Conservation (phyloP, 2,329 filamentous ascomycete species). For the Aphanoascus verrucosus region DNA sequence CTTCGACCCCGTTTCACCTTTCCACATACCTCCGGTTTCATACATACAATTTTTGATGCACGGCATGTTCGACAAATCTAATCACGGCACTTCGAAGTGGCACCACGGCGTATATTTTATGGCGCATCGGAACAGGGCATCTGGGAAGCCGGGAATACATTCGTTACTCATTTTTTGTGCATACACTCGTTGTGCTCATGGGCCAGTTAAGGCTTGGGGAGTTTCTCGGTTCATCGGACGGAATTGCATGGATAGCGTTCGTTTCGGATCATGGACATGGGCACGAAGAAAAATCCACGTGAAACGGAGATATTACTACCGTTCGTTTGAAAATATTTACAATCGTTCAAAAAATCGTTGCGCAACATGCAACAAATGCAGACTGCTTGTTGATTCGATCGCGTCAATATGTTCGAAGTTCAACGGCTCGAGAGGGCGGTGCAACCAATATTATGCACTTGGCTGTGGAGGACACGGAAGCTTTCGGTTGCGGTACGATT, state of each 20-base stretch:
- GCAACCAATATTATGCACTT: not conserved
- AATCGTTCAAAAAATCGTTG: constrained; percentile 1
- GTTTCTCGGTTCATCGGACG: constrained; percentile 7
- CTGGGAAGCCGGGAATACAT: constrained; percentile 7
- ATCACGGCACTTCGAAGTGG: not conserved
- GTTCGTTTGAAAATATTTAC: constrained; percentile 8
- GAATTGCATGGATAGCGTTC: constrained; percentile 11
- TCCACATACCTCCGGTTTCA: not conserved
- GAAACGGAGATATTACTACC: not conserved
- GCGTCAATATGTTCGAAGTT: not conserved
- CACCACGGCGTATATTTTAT: constrained; percentile 3
- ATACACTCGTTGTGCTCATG: constrained; percentile 19
- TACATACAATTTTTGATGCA: not conserved
- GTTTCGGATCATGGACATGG: constrained; percentile 11
- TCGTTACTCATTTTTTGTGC: constrained; percentile 21
- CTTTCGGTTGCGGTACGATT: not conserved
- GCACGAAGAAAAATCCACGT: constrained; percentile 11
- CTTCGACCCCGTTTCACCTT: not conserved
- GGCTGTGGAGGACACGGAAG: not conserved
- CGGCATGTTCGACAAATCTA: constrained; percentile 1
- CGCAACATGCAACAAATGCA: not conserved
- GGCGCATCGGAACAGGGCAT: constrained; percentile 3
- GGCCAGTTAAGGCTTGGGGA: not conserved
- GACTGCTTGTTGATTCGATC: not conserved
- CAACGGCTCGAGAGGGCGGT: not conserved